Evolutionary conservation across 768 basidiomycete species (phyloP).

Genomic region (Cystofilobasidium capitatum): DNA sequence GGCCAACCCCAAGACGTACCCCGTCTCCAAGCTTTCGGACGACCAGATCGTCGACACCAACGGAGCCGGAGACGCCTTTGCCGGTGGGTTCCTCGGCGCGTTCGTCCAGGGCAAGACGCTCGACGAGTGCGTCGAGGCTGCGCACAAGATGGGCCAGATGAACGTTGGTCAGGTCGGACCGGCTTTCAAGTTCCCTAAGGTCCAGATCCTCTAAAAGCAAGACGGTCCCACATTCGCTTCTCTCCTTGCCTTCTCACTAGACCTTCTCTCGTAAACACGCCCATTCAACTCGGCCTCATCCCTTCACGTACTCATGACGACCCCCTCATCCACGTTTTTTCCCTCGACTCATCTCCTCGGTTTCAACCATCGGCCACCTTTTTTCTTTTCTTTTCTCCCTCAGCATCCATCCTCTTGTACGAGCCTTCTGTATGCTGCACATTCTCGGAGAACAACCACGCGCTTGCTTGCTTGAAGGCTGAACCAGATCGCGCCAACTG

Average conservation of each 20-base stretch:
- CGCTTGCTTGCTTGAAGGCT: too few species aligned
- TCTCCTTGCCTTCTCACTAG: not conserved
- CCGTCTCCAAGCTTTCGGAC: conserved; percentile 52
- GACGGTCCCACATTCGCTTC: not conserved
- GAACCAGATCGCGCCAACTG: too few species aligned
- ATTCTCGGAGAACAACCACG: too few species aligned
- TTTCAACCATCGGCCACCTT: too few species aligned
- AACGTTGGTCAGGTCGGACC: conserved; percentile 64
- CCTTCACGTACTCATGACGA: too few species aligned
- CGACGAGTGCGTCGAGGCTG: conserved; percentile 67
- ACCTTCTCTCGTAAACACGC: not conserved
- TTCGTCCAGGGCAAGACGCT: conserved; percentile 65
- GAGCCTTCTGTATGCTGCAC: too few species aligned
- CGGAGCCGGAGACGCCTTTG: conserved; percentile 95
- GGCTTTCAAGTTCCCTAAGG: conserved; percentile 53
- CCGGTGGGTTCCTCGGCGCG: conserved; percentile 88
- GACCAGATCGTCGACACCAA: conserved; percentile 87
- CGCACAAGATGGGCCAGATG: conserved; percentile 77
- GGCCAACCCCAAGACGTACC: conserved; percentile 48
- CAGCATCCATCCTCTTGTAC: too few species aligned
- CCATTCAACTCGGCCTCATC: too few species aligned
- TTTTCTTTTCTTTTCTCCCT: too few species aligned
- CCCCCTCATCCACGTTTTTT: too few species aligned
- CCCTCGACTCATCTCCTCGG: too few species aligned
- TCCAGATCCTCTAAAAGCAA: conserved; percentile 24